Conservation (phyloP, 2,329 filamentous ascomycete species). For the Ceratocystis huliohia region DNA sequence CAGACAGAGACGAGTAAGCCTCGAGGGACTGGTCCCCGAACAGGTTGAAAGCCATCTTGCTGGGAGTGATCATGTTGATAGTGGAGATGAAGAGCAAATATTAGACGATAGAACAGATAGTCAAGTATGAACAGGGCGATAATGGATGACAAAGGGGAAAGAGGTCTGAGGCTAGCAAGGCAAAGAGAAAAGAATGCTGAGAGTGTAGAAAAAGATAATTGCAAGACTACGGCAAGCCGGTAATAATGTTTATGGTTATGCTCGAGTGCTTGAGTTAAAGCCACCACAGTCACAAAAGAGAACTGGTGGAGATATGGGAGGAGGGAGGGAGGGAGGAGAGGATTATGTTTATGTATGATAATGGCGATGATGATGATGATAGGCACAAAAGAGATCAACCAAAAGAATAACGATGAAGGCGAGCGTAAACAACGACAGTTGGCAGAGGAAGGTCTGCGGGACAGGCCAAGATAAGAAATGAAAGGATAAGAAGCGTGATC, state of each 20-base stretch:
- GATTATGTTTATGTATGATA: background rate
- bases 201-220: background rate
- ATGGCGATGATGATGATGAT: background rate
- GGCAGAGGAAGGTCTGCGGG: background rate
- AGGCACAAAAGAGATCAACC: background rate
- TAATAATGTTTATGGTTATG: background rate
- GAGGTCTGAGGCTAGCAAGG: slow-evolving; percentile 1
- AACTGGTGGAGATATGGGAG: background rate
- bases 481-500: background rate
- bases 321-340: background rate
- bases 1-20: slow-evolving; percentile 49
- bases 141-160: background rate
- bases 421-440: background rate
- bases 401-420: background rate
- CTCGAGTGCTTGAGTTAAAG: background rate
- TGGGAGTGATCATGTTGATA: slow-evolving; percentile 18
- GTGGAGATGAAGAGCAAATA: background rate
- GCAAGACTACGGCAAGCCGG: background rate
- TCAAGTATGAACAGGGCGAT: background rate
- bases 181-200: background rate
- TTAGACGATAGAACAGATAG: background rate
- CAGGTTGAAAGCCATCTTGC: slow-evolving; percentile 43
- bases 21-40: slow-evolving; percentile 62
- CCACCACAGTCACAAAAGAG: background rate
- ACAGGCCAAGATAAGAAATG: background rate